A percentile compares a stretch with the other conserved stretches of the same genome.
Conservation (phyloP, 192 early-diverging fungal genomes). For the Rhizoclosmatium globosum region DNA sequence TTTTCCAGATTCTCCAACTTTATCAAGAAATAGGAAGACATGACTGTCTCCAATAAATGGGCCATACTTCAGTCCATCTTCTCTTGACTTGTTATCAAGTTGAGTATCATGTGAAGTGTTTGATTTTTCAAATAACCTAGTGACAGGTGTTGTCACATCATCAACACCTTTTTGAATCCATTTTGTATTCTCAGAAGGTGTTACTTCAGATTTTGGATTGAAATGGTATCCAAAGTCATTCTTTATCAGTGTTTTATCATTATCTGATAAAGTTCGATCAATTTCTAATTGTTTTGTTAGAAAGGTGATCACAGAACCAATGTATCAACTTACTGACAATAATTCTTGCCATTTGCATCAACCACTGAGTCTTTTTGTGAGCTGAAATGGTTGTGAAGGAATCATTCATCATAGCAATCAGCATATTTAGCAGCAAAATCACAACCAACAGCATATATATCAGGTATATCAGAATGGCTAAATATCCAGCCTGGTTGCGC, state of each 20-base stretch:
- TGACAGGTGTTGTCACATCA: background rate
- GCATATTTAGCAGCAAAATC: conserved; percentile 11
- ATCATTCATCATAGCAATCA: conserved; percentile 22
- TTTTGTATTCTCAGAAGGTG: too few relatives aligned
- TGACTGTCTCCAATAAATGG: background rate
- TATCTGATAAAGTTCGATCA: background rate
- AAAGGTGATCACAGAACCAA: too few relatives aligned
- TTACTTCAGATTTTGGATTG: too few relatives aligned
- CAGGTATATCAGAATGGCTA: background rate
- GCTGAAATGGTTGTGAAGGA: conserved; percentile 1
- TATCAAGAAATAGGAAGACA: background rate
- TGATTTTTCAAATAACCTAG: background rate
- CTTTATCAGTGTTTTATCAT: background rate
- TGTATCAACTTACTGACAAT: background rate
- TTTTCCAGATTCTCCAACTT: background rate
- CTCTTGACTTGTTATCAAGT: too few relatives aligned
- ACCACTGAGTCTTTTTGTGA: conserved; percentile 24
- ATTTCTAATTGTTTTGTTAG: background rate
- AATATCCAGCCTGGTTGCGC: background rate
- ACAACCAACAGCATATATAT: background rate
- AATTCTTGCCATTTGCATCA: conserved; percentile 31
- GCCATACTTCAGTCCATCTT: background rate
- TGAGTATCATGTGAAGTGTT: background rate
- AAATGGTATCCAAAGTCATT: background rate
- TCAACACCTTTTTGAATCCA: background rate